phyloP scores from a whole-genome alignment of 2,329 filamentous ascomycete species.

The Aureobasidium uvarum region DNA sequence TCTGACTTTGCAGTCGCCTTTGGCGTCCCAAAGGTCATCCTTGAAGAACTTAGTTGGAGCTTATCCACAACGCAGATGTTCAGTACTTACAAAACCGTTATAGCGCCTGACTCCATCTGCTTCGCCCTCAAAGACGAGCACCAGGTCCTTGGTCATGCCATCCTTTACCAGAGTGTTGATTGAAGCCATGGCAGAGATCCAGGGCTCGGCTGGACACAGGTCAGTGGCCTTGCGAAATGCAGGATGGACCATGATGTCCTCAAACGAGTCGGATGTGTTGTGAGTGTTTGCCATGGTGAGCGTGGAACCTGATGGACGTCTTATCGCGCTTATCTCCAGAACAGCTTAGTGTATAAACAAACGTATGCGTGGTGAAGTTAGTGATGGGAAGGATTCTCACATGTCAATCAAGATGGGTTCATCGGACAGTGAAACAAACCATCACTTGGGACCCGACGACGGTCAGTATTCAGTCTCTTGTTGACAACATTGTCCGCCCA shows the following conservation, averaged over 20 bases:
- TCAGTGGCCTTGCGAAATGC: not conserved
- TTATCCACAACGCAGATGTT: not conserved
- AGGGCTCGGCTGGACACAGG: not conserved
- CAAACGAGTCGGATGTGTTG: not conserved
- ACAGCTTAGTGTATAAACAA: not conserved
- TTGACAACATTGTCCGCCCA: too few species aligned
- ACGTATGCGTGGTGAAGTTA: not conserved
- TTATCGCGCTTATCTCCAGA: conserved; percentile 10
- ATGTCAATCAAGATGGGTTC: not conserved
- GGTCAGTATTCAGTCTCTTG: not conserved
- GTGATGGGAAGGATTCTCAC: not conserved
- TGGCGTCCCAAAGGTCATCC: conserved; percentile 7
- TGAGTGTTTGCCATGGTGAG: conserved; percentile 4
- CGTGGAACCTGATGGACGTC: not conserved
- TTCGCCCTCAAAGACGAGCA: conserved; percentile 11
- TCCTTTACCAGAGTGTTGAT: conserved; percentile 2
- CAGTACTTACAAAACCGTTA: conserved; percentile 4
- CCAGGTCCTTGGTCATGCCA: not conserved
- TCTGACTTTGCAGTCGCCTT: conserved; percentile 19
- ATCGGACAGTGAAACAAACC: not conserved
- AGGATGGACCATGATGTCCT: conserved; percentile 12
- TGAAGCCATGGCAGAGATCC: conserved; percentile 11
- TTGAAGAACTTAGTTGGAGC: not conserved
- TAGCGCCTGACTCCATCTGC: conserved; percentile 15
- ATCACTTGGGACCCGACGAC: not conserved